Base-by-base conservation (phyloP, 176 grass and related monocot species). In the Zea luxurians region DNA sequence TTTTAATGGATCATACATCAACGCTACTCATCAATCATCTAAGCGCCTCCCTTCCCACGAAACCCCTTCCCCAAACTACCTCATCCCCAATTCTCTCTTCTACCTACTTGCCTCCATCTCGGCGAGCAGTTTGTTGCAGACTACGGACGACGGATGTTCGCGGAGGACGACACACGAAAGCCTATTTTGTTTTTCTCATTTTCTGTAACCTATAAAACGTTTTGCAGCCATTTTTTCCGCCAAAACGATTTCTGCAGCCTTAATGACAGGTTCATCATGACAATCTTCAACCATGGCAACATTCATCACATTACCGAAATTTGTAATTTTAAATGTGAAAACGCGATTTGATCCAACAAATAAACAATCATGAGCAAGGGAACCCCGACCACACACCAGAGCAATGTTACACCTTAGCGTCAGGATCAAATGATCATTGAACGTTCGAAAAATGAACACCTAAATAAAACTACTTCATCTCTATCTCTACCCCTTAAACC, bases 391-490 rank as follows among this genome's bases (percentile, higher is more conserved):
- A 57, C 48, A 37, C n/a, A 83, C 7, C 72, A 40, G 37, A 35
- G 17, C 44, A 69, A 8, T 45, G 27, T 4, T 20, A 61, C 12
- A 62, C 21, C 21, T 41, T 20, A 4, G 37, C 1, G 11, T 7
- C 38, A 62, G 46, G 40, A 53, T 49, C 43, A 21, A 38, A 66
- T 66, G 16, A 66, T 44, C 20, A 61, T 8, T 12, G 48, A 49
- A 61, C 10, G 35, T 17, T 15, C 4, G 7, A 67, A 68, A 80
- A 70, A 5, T 47, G 11, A 79, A 68, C 53, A 17, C 11, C 4
- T 75, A 59, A 21, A 36, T 75, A 59, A 21, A 36, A 48, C 35
- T 71, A 42, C 57, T 75, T 80, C n/a, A 76, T 75, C n/a, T n/a
- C n/a, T n/a, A n/a, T n/a, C n/a, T n/a, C n/a, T n/a, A n/a, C n/a